Base-by-base conservation (phyloP, 169 alveolate genomes). In the Plasmodium gallinaceum region DNA sequence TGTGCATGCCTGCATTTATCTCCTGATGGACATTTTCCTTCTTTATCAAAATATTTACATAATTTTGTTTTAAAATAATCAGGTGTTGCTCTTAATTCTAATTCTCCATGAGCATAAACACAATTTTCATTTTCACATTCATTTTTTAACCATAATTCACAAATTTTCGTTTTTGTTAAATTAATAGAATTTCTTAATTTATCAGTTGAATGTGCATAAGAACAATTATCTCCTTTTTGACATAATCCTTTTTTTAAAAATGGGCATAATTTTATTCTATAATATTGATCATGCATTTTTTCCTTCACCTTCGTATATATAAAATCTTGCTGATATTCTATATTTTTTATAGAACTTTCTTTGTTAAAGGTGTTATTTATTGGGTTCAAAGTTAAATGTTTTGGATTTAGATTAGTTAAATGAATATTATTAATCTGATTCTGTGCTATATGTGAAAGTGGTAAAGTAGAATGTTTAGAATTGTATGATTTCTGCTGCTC, bases 1-100 rank as follows among this genome's bases (percentile, higher is more conserved):
- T 93, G 96, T 18, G 96, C 96, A 74, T 93, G 96, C 39, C 96
- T 76, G 52, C 96, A 93, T 64, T 88, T 88, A 7, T 71, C 88
- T 24, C 94, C 94, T 9, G 88, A 83, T 1, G 94, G 92, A 60
- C 96, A 93, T 20, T 68, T 62, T 16, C 96, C 96, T 22, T 88
- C 88, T 52, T 88, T 93, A 42, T 51, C 62, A 93, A 93, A 93
- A 87, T 91, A 94, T 69, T 93, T 93, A 45, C 96, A 93, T 43
- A 91, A 45, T n/a, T 93, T 93, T 32, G 96, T 93, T 73, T 92
- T 93, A 88, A 90, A 93, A 52, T 88, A 91, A 52, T 94, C 96
- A 10, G 93, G 88, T 4, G 96, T 75, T 26, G 94, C 88, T 18
- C 92, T 73, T 37, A 93, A 72, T 76, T 93, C 96, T 51, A 85